Evolutionary conservation across 495 filamentous ascomycete species (phyloP).

Genomic region (Tuber magnatum): DNA sequence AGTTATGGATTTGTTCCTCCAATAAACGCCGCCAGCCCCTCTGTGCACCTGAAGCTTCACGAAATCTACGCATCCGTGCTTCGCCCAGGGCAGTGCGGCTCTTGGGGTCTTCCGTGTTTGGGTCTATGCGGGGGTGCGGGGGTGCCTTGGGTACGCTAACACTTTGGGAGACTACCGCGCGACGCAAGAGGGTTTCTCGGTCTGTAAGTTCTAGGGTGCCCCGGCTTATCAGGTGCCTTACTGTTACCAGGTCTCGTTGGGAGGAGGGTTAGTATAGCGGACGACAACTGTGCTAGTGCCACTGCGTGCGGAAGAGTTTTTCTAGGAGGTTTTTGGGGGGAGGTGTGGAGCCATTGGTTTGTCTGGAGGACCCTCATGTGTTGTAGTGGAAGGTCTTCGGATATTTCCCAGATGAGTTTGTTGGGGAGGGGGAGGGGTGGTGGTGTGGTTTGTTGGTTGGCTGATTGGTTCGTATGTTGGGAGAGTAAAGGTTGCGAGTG

Average conservation of each 20-base stretch:
- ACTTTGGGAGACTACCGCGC: not conserved
- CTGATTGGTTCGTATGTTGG: not conserved
- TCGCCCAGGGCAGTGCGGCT: not conserved
- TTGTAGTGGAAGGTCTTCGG: not conserved
- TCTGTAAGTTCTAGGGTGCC: not conserved
- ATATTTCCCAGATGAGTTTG: slow-evolving; percentile 11
- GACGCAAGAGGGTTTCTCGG: not conserved
- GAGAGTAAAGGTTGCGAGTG: not conserved
- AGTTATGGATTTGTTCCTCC: not conserved
- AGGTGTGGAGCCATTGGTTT: slow-evolving; percentile 7
- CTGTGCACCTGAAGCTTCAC: too few species aligned
- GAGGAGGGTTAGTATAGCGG: not conserved
- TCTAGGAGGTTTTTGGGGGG: not conserved
- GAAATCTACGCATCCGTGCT: not conserved
- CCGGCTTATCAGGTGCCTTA: not conserved
- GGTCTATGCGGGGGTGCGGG: not conserved
- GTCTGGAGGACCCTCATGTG: slow-evolving; percentile 10
- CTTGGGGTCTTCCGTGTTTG: not conserved
- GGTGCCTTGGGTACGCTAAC: not conserved
- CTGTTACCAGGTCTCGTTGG: not conserved
- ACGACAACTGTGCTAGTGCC: too few species aligned
- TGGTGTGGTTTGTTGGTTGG: not conserved
- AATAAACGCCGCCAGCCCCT: not conserved
- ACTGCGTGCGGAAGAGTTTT: not conserved
- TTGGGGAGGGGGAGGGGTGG: slow-evolving; percentile 11